Percentiles rank a stretch among this genome's conserved stretches.
phyloP scores from a whole-genome alignment of 2,329 filamentous ascomycete species.

The Macrophomina pseudophaseolina region DNA sequence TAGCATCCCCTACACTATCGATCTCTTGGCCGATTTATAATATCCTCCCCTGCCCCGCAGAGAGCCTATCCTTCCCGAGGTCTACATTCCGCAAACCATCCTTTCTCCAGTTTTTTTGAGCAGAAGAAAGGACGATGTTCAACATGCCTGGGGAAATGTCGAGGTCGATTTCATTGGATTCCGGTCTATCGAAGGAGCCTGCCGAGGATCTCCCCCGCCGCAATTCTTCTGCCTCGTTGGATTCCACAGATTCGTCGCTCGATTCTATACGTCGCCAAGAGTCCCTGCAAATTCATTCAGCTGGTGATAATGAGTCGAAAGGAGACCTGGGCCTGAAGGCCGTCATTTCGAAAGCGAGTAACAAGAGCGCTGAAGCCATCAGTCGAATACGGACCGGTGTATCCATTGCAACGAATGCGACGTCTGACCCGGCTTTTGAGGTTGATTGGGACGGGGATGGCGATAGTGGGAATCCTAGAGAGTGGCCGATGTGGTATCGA shows the following conservation, averaged over 20 bases:
- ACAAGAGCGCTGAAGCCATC: conserved; percentile 4
- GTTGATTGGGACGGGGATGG: conserved; percentile 72
- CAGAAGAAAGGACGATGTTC: neutral
- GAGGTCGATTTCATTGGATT: conserved; percentile 3
- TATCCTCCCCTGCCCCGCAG: conserved; percentile 8
- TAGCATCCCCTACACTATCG: neutral
- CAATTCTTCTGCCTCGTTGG: conserved; percentile 1
- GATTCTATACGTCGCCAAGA: conserved; percentile 9
- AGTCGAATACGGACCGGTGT: conserved; percentile 15
- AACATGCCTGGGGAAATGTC: neutral
- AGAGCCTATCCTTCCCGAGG: neutral
- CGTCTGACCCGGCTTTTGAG: conserved; percentile 67
- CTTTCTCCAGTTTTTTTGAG: neutral
- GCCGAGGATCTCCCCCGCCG: conserved; percentile 4
- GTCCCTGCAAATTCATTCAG: conserved; percentile 5
- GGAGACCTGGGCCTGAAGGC: conserved; percentile 14
- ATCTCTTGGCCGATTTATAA: conserved; percentile 24
- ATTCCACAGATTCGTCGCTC: neutral
- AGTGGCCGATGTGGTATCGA: conserved; percentile 69
- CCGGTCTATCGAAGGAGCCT: conserved; percentile 13
- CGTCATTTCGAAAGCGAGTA: conserved; percentile 8
- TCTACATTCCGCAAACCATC: neutral
- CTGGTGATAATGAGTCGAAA: neutral
- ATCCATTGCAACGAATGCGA: conserved; percentile 42
- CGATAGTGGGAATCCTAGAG: conserved; percentile 64